phyloP scores from a whole-genome alignment of 2,329 filamentous ascomycete genomes.

The Aureobasidium vineae region DNA sequence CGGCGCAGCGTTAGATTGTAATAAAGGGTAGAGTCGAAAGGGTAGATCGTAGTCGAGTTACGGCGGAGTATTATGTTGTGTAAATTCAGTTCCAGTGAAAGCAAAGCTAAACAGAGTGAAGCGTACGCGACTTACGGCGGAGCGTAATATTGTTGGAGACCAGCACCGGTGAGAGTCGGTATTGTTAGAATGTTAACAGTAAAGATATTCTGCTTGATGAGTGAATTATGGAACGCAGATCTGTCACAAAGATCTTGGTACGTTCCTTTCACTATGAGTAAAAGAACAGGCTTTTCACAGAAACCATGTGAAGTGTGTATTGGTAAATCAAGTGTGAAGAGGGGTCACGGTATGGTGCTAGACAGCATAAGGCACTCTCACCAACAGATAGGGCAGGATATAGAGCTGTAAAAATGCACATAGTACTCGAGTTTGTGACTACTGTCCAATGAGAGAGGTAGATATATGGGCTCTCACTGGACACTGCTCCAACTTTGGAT shows the following conservation, averaged over 20 bases:
- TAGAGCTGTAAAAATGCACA: background rate
- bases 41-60: background rate
- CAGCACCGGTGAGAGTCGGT: background rate
- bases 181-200: background rate
- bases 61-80: background rate
- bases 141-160: background rate
- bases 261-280: background rate
- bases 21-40: background rate
- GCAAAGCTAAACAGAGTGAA: background rate
- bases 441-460: background rate
- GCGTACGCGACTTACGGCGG: background rate
- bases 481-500: no score
- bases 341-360: background rate
- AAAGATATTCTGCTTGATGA: background rate
- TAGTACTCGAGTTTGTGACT: background rate
- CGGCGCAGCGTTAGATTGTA: background rate
- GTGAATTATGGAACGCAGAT: background rate
- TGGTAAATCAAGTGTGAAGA: background rate
- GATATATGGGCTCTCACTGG: background rate
- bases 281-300: background rate
- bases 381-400: no score
- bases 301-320: background rate
- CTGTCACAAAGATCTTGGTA: no score
- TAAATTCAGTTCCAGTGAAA: background rate
- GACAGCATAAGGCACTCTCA: background rate